Percentiles rank a stretch among this genome's conserved stretches.
These are phyloP conservation scores for Russula lepida DNA, from an alignment of 768 basidiomycete genomes.

Conservation along the genomic window DNA sequence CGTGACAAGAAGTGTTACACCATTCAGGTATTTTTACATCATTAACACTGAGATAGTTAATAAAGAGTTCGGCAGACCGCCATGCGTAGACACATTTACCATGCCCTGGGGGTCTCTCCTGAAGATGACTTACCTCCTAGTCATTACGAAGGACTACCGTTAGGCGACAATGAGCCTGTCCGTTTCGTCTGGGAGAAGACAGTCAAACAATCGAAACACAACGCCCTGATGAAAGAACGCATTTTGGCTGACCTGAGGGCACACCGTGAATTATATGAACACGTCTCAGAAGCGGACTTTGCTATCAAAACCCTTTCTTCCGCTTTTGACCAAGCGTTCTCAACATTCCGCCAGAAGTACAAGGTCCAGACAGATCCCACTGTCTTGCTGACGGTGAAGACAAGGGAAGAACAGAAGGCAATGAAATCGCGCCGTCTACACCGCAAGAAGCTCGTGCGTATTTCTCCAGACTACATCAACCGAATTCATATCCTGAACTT, in stretches of 20 bases:
- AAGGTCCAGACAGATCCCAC: conserved; percentile 46
- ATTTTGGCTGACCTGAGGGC: conserved; percentile 52
- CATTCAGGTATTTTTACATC: conserved; percentile 43
- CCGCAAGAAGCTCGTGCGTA: conserved; percentile 55
- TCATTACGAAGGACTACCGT: conserved; percentile 44
- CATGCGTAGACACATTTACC: conserved; percentile 57
- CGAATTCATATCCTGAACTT: neutral
- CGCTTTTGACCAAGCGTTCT: conserved; percentile 63
- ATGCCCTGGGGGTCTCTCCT: conserved; percentile 45
- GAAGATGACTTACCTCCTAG: conserved; percentile 56
- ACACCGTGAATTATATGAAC: conserved; percentile 47
- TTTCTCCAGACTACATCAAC: neutral
- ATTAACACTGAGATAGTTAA: neutral
- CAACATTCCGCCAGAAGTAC: conserved; percentile 61
- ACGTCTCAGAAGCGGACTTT: conserved; percentile 61
- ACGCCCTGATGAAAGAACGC: conserved; percentile 60
- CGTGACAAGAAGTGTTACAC: conserved; percentile 61
- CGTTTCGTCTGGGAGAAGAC: conserved; percentile 80
- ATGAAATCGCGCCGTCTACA: conserved; percentile 50
- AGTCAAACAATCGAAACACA: conserved; percentile 64
- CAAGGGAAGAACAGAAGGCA: conserved; percentile 54
- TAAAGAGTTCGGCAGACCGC: conserved; percentile 42
- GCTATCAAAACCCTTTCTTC: conserved; percentile 49
- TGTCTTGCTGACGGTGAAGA: conserved; percentile 37
- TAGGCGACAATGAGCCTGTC: conserved; percentile 44